phyloP scores from a whole-genome alignment of 805 yeast genomes.

The Candida nemodendra region DNA sequence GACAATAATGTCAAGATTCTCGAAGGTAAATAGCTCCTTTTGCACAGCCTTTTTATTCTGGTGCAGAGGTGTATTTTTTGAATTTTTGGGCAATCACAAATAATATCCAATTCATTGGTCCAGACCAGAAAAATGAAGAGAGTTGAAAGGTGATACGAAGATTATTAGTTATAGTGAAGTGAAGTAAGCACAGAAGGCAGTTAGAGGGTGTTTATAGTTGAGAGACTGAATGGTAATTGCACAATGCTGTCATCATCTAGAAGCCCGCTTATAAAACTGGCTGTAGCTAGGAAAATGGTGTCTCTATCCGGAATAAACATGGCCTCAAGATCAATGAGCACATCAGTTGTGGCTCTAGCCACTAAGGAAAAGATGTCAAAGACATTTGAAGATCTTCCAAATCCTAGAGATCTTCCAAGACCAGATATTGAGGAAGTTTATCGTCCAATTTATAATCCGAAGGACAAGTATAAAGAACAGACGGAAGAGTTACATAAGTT shows the following conservation, averaged over 20 bases:
- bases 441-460: conserved; percentile 67
- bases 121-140: neutral
- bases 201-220: neutral
- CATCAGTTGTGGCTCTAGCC: conserved; percentile 1
- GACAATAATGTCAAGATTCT: no score
- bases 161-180: neutral
- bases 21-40: no score
- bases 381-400: conserved; percentile 29
- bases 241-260: neutral
- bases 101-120: conserved; percentile 2
- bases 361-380: conserved; percentile 6
- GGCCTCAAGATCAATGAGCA: neutral
- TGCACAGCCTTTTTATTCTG: no score
- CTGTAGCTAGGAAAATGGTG: neutral
- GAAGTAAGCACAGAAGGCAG: neutral
- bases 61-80: neutral
- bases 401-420: conserved; percentile 35
- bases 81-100: neutral
- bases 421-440: conserved; percentile 33
- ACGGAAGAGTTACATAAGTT: conserved; percentile 74
- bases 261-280: neutral
- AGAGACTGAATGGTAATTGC: neutral
- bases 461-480: conserved; percentile 67
- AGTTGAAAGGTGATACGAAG: neutral
- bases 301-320: neutral